Base-by-base conservation (phyloP, 371 early-diverging fungal genomes). In the Chytridium lagenaria region DNA sequence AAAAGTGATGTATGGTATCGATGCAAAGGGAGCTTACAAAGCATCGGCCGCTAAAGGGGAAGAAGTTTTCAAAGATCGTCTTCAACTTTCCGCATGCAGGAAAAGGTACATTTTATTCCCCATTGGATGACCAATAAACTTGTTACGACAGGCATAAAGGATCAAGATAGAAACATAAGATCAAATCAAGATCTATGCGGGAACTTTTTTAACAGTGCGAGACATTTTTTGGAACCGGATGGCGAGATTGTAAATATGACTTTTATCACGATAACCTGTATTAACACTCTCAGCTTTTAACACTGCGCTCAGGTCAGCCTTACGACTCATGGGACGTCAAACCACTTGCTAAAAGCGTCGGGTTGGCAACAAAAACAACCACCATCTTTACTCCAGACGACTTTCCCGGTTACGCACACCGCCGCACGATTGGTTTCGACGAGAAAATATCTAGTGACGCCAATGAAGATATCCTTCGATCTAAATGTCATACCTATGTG, bases 51-150 rank as follows among this genome's bases (percentile, higher is more conserved):
- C 79, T 95, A n/a, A 86, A 81, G 52, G 81, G 78, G 39, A 83
- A 83, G 63, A 67, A 79, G 50, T 96, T 92, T 72, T 84, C 88
- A 50, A 92, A 90, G 78, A 92, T 97, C 51, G 89, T 95, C n/a
- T 97, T 98, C 80, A 96, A 96, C 80, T 98, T 98, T 79, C 98
- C 97, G 51, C 98, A 97, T 78, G 91, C 90, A 22, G 97, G 96
- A 10, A 52, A 52, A 52, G 55, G 55, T 52, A 5, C 12, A 5
- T 26, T 15, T n/a, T 5, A 52, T 5, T 52, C 5, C 5, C 23
- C 23, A 5, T 12, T 7, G 23, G n/a, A n/a, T 44, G 12, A 10
- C 55, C 55, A 5, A 52, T 52, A 15, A 23, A n/a, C 26, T 15
- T 5, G 5, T 22, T 15, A 52, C 26, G 5, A 5, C 23, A 71